Percentiles rank a stretch among this genome's conserved stretches.
These are phyloP conservation scores for Citrus hindsii DNA, from an alignment of 345 rosid species.

Conservation along the genomic window DNA sequence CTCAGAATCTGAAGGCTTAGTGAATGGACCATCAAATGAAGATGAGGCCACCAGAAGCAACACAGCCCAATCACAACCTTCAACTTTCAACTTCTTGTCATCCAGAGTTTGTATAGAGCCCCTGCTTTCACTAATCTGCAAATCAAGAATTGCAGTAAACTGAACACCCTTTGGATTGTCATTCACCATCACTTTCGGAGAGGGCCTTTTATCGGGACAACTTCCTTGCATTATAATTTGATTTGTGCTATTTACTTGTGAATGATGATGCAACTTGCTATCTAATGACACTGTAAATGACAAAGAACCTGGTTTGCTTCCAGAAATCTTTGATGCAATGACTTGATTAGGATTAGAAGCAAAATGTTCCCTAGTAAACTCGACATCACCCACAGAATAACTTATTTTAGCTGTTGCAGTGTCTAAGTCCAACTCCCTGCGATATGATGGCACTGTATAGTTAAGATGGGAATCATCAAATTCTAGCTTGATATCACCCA, in stretches of 20 bases:
- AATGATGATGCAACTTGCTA: conserved; percentile 57
- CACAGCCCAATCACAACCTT: conserved; percentile 79
- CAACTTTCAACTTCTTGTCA: conserved; percentile 60
- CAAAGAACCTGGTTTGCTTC: conserved; percentile 61
- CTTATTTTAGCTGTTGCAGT: conserved; percentile 64
- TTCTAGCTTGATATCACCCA: conserved; percentile 80
- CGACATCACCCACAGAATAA: conserved; percentile 59
- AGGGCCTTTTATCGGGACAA: conserved; percentile 64
- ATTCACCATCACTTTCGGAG: conserved; percentile 33
- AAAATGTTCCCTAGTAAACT: conserved; percentile 67
- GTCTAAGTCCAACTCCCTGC: conserved; percentile 80
- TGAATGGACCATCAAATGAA: conserved; percentile 85
- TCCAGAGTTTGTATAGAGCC: conserved; percentile 50
- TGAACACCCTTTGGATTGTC: conserved; percentile 58
- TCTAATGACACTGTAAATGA: conserved; percentile 67
- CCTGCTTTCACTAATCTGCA: conserved; percentile 54
- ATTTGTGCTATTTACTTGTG: conserved; percentile 39
- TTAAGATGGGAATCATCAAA: conserved; percentile 72
- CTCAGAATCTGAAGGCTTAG: conserved; percentile 65
- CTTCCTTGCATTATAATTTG: conserved; percentile 68
- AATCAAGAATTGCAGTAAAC: conserved; percentile 64
- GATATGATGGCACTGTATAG: conserved; percentile 54
- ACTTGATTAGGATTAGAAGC: conserved; percentile 72
- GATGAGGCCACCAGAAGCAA: conserved; percentile 59
- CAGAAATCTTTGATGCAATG: conserved; percentile 58